Evolutionary conservation across 768 basidiomycete species (phyloP).

Genomic region (Rhodocollybia butyracea): DNA sequence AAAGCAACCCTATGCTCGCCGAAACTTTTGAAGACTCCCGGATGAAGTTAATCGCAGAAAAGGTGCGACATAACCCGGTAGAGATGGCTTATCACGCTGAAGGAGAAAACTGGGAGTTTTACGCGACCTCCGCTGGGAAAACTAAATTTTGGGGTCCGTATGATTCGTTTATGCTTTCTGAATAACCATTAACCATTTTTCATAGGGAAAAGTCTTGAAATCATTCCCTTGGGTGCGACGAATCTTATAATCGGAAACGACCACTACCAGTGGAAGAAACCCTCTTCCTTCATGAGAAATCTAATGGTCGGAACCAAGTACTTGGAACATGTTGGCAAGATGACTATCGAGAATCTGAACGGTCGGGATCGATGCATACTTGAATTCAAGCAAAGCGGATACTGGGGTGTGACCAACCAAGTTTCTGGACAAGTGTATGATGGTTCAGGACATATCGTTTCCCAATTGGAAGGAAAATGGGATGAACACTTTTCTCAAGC

Average conservation of each 20-base stretch:
- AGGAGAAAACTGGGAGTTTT: constrained; percentile 72
- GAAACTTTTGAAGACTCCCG: constrained; percentile 85
- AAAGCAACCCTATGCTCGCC: constrained; percentile 81
- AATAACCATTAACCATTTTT: constrained; percentile 15
- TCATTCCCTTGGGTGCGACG: constrained; percentile 75
- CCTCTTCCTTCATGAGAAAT: constrained; percentile 86
- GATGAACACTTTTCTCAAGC: constrained; percentile 76
- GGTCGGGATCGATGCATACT: constrained; percentile 58
- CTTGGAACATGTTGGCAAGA: constrained; percentile 79
- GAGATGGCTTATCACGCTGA: constrained; percentile 85
- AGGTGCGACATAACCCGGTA: constrained; percentile 82
- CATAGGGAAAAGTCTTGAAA: constrained; percentile 84
- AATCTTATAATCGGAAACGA: constrained; percentile 66
- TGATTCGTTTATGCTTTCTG: background rate
- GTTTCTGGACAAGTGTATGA: constrained; percentile 62
- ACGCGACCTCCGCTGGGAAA: constrained; percentile 74
- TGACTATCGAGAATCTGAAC: constrained; percentile 66
- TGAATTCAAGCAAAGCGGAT: constrained; percentile 86
- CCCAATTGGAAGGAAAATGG: constrained; percentile 86
- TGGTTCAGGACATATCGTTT: constrained; percentile 47
- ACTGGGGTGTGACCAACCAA: constrained; percentile 76
- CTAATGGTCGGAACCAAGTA: constrained; percentile 90
- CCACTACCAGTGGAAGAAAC: constrained; percentile 76
- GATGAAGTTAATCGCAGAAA: constrained; percentile 83
- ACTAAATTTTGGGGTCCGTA: constrained; percentile 88